Base-by-base conservation (phyloP, 306 rosid species). In the Hippophae rhamnoides region DNA sequence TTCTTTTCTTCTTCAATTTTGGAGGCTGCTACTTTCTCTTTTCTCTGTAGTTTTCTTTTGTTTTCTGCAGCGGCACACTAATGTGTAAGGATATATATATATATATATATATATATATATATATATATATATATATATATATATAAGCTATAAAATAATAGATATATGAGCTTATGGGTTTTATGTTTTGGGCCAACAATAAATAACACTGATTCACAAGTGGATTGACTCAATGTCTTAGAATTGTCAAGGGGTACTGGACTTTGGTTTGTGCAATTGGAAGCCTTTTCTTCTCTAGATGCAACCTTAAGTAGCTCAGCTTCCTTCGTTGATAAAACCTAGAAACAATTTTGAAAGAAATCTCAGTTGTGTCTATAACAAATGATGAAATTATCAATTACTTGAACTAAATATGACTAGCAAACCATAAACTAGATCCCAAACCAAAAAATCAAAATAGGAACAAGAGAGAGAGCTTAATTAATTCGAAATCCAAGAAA, bases 271-370 rank as follows among this genome's bases (percentile, higher is more conserved):
- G 76, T 12, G 65, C 69, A 70, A 76, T 25, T 67, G 71, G 81
- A 80, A 54, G 86, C 71, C 64, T 80, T 86, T 43, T 86, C 90
- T 60, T 71, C 90, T 84, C 57, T 74, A 42, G 52, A 23, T 64
- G 89, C 95, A 64, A 86, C 97, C 79, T 84, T 93, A 69, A 80
- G 79, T 76, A 86, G 73, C 78, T 89, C 99, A 31, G 99, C 90
- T 84, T 93, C 99, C 80, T 84, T 93, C 47, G 90, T 75, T 48
- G 94, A 81, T 70, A 93, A 81, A 69, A 97, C 97, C 99, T 93
- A 69, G 38, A 27, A 61, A 50, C 68, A 70, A 60, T 64, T 59
- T 61, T n/a, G 52, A n/a, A 9, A 43, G 52, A 52, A 59, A 43
- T 56, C 66, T 62, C 49, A 55, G 10, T 18, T 25, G 53, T 63